Conservation (phyloP, 805 yeast genomes). For the Sugiyamaella boreocaroliniensis region DNA sequence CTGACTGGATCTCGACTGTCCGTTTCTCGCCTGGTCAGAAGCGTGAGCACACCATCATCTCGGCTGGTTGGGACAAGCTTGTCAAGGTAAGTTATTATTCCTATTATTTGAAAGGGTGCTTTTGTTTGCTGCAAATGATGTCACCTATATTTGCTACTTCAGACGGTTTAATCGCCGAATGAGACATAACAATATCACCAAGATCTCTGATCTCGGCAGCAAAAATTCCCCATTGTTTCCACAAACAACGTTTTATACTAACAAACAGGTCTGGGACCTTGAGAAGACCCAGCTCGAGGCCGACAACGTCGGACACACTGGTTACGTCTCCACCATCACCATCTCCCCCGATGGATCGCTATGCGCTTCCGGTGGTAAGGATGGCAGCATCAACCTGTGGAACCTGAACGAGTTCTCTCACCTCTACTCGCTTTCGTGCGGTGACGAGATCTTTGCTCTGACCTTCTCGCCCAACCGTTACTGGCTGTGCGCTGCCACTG, state of each 20-base stretch:
- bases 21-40: slow-evolving; percentile 81
- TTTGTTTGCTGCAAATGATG: slow-evolving; percentile 54
- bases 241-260: neutral
- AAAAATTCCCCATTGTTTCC: too few species aligned
- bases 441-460: slow-evolving; percentile 95
- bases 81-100: slow-evolving; percentile 93
- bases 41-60: slow-evolving; percentile 67
- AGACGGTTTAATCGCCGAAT: slow-evolving; percentile 62
- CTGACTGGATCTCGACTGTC: slow-evolving; percentile 98
- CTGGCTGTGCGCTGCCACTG: slow-evolving; percentile 99
- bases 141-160: slow-evolving; percentile 97
- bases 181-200: slow-evolving; percentile 95
- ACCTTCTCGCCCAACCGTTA: slow-evolving; percentile 99
- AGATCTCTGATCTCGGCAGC: slow-evolving; percentile 78
- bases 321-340: slow-evolving; percentile 94
- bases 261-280: slow-evolving; percentile 85
- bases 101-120: slow-evolving; percentile 12
- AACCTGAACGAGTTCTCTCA: slow-evolving; percentile 80
- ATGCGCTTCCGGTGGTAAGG: slow-evolving; percentile 99
- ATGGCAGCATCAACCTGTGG: slow-evolving; percentile 98
- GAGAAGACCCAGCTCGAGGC: slow-evolving; percentile 77
- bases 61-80: slow-evolving; percentile 98
- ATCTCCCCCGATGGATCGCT: slow-evolving; percentile 99
- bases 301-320: slow-evolving; percentile 98
- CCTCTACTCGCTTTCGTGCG: slow-evolving; percentile 88